Evolutionary conservation across 176 grass and related monocot species (phyloP).

Genomic region (Chrysopogon serrulatus): DNA sequence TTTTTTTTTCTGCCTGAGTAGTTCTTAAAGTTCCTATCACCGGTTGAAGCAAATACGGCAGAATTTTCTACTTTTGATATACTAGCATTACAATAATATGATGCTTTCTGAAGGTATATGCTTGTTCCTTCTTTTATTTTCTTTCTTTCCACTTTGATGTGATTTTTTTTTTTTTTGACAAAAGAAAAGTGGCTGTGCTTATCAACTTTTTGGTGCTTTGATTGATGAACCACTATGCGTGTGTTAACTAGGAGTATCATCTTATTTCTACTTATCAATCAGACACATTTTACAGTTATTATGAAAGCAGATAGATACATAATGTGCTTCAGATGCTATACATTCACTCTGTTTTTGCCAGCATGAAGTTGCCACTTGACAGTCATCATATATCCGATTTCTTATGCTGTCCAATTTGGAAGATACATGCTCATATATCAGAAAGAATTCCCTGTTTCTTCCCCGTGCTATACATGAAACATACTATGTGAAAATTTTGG

Average conservation of each 20-base stretch:
- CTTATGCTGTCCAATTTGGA: not conserved
- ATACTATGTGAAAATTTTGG: not conserved
- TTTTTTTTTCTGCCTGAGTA: not conserved
- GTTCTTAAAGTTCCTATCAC: not conserved
- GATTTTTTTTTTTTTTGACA: conserved; percentile 12
- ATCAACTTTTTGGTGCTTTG: conserved; percentile 39
- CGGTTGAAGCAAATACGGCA: not conserved
- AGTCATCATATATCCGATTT: not conserved
- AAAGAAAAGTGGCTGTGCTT: conserved; percentile 36
- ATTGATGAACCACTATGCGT: not conserved
- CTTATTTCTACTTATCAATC: conserved; percentile 13
- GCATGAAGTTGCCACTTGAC: not conserved
- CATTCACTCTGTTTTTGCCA: not conserved
- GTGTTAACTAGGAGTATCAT: not conserved
- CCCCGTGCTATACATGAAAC: not conserved
- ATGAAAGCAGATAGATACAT: not conserved
- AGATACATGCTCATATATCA: not conserved
- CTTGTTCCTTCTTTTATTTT: conserved; percentile 15
- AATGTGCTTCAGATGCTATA: not conserved
- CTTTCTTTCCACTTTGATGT: not conserved
- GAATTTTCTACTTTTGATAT: not conserved
- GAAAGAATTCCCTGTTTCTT: not conserved
- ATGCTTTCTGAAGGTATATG: conserved; percentile 11
- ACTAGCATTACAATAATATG: not conserved
- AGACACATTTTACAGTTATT: not conserved